Evolutionary conservation across 257 asterid genomes (phyloP), one percentile per base, ranked within the genome.

Genomic region (Solanum medicagineum): DNA sequence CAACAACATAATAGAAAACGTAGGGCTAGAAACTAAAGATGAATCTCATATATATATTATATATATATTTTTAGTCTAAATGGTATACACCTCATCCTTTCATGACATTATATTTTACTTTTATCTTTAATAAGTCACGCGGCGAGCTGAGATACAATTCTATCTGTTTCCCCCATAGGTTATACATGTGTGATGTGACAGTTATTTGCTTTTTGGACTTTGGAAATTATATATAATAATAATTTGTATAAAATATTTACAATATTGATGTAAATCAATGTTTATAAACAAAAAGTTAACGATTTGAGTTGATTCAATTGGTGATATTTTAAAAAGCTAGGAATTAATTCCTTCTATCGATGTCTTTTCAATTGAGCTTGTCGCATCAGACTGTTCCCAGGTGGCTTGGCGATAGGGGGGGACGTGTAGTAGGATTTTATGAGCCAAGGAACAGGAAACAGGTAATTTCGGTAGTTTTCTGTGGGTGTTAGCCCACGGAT

Each of bases 31-130:
- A 81, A 83, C 80, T 17, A 88, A 81, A 84, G 87, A 40, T 74
- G 56, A 44, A 7, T n/a, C 6, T 5, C 24, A 75, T 1, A 59
- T 60, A 10, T 4, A 32, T 22, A 0, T 7, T 1, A 59, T 60
- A 10, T 4, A 32, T 22, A 0, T 7, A 9, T 49, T 55, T 62
- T 55, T 5, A 57, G 47, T 55, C 19, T 54, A 63, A 65, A 84
- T 88, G 88, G 65, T 69, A 65, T 79, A 87, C 88, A 42, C 82
- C 87, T 88, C 90, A 88, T 54, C 16, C 66, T 83, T 81, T 75
- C 80, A 85, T 57, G 14, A 57, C 84, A 22, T 8, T 24, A 49
- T 15, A 68, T 8, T 36, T 16, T 59, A 59, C n/a, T 8, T 69
- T 40, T 17, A 36, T 24, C 5, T 15, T 10, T 4, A 24, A 8